Conservation (phyloP, 768 basidiomycete genomes). For the Hericium rajendrae region DNA sequence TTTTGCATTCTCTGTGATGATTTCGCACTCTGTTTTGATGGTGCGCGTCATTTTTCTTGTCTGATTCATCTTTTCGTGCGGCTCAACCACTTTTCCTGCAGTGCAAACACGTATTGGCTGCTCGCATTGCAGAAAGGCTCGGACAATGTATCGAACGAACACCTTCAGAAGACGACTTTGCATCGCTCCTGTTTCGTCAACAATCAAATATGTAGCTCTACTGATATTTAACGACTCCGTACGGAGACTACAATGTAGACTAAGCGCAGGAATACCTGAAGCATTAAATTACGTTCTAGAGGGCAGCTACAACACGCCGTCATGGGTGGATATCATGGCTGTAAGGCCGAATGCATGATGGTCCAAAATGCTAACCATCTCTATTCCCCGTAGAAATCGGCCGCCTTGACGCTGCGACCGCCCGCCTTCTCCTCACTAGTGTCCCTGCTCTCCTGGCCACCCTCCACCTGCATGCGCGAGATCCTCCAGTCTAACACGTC, state of each 20-base stretch:
- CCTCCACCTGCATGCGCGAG: slow-evolving; percentile 24
- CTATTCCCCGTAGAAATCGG: not conserved
- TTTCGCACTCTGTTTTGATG: slow-evolving; percentile 53
- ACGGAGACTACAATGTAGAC: not conserved
- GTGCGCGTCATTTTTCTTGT: slow-evolving; percentile 24
- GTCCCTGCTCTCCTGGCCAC: slow-evolving; percentile 1
- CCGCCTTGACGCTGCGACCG: not conserved
- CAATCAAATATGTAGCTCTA: slow-evolving; percentile 11
- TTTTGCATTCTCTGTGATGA: slow-evolving; percentile 54
- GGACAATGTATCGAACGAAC: slow-evolving; percentile 40
- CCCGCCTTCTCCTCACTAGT: slow-evolving; percentile 2
- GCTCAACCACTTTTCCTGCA: slow-evolving; percentile 19
- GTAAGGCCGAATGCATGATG: not conserved
- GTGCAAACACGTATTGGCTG: slow-evolving; percentile 79
- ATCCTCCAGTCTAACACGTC: slow-evolving; percentile 50
- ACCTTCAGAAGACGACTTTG: slow-evolving; percentile 39
- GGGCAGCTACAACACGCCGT: too few species aligned
- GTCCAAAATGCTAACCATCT: not conserved
- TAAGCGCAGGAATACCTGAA: not conserved
- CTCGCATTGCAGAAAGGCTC: slow-evolving; percentile 47
- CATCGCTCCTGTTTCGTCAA: slow-evolving; percentile 29
- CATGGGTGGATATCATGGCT: too few species aligned
- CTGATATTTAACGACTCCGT: not conserved
- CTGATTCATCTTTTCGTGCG: not conserved
- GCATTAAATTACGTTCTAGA: not conserved